phyloP scores from a whole-genome alignment of 73 alveolate genomes.

The Paramecium sexaurelia region DNA sequence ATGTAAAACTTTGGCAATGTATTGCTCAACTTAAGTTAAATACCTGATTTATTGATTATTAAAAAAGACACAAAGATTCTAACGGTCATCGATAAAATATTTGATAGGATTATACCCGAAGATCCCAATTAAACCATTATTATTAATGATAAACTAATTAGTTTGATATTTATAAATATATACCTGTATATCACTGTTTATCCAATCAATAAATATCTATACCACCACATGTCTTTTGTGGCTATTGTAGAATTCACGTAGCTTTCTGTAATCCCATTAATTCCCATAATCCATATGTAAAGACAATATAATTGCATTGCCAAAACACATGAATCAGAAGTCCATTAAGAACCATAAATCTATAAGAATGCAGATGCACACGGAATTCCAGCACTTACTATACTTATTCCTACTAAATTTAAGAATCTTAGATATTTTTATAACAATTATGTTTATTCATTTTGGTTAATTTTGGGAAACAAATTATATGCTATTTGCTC shows the following conservation, averaged over 20 bases:
- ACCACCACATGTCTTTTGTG: slow-evolving; percentile 20
- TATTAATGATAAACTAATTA: not conserved
- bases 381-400: slow-evolving; percentile 53
- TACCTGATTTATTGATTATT: not conserved
- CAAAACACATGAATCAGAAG: not conserved
- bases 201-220: slow-evolving; percentile 30
- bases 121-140: slow-evolving; percentile 47
- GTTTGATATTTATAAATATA: not conserved
- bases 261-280: slow-evolving; percentile 62
- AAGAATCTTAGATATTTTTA: not conserved
- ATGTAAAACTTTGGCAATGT: not conserved
- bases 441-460: not conserved
- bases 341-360: slow-evolving; percentile 60
- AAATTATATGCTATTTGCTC: slow-evolving; percentile 49
- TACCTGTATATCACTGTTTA: slow-evolving; percentile 48
- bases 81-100: slow-evolving; percentile 34
- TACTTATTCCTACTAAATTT: slow-evolving; percentile 48
- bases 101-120: slow-evolving; percentile 43
- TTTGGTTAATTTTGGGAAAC: slow-evolving; percentile 42
- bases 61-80: slow-evolving; percentile 44
- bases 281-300: slow-evolving; percentile 64
- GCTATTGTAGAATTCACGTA: slow-evolving; percentile 49
- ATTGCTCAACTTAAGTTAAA: not conserved
- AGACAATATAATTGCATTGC: slow-evolving; percentile 57
- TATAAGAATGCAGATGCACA: slow-evolving; percentile 42